Conservation (phyloP, 306 rosid genomes). For the Lathyrus aphaca region DNA sequence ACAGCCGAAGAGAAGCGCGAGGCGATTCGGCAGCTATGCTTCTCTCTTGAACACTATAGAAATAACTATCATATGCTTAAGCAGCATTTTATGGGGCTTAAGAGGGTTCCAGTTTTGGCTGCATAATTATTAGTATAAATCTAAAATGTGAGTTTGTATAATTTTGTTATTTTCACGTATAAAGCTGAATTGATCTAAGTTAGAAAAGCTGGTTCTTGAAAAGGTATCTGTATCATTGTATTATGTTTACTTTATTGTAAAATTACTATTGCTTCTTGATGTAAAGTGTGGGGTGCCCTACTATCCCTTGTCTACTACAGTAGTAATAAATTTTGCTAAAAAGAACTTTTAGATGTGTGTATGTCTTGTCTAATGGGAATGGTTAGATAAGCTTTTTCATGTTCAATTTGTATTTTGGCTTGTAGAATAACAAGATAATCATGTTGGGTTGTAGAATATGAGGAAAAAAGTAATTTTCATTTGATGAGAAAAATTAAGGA, state of each 20-base stretch:
- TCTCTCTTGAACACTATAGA: constrained; percentile 86
- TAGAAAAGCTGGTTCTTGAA: neutral
- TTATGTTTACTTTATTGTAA: neutral
- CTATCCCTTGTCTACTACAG: neutral
- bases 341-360: neutral
- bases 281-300: neutral
- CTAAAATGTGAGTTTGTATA: constrained; percentile 25
- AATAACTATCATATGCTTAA: constrained; percentile 60
- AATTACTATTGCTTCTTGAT: neutral
- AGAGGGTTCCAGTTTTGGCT: constrained; percentile 67
- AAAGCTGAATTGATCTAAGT: neutral
- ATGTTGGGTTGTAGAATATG: no score
- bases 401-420: neutral
- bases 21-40: constrained; percentile 87
- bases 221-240: neutral
- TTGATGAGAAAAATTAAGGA: no score
- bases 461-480: no score
- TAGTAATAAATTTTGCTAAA: neutral
- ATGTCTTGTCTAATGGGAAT: neutral
- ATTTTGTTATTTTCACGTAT: constrained; percentile 22
- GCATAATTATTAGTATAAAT: constrained; percentile 35
- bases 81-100: constrained; percentile 58
- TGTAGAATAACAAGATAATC: no score
- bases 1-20: constrained; percentile 92
- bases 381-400: neutral